Evolutionary conservation across 2,329 filamentous ascomycete genomes (phyloP).

Genomic region (Trichoderma koningiopsis): DNA sequence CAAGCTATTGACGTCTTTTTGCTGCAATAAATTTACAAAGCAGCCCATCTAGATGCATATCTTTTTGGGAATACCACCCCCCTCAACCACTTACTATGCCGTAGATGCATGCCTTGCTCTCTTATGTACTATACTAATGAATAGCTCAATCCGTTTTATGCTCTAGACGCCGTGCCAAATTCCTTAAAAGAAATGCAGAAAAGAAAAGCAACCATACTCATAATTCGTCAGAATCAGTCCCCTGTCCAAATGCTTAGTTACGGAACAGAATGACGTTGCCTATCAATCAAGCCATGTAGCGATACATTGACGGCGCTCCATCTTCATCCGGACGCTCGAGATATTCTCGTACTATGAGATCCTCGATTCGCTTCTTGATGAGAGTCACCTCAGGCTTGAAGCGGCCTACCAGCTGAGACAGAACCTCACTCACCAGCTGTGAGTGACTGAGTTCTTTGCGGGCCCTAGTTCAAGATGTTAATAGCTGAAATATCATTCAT

Average conservation of each 20-base stretch:
- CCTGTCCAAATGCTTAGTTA: not conserved
- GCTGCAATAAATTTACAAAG: not conserved
- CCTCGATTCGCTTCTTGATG: conserved; percentile 81
- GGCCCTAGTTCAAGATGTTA: conserved; percentile 55
- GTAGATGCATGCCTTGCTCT: not conserved
- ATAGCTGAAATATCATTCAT: conserved; percentile 18
- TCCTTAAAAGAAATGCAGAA: not conserved
- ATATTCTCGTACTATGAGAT: conserved; percentile 75
- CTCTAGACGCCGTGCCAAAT: conserved; percentile 24
- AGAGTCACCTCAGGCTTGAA: conserved; percentile 77
- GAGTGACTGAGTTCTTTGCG: conserved; percentile 72
- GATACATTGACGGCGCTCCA: conserved; percentile 64
- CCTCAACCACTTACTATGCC: not conserved
- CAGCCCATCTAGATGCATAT: conserved; percentile 4
- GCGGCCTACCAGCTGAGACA: conserved; percentile 66
- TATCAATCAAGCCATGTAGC: conserved; percentile 65
- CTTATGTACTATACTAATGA: not conserved
- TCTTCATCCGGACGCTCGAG: conserved; percentile 71
- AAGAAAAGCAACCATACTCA: conserved; percentile 11
- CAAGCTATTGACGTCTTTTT: not conserved
- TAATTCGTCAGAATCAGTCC: conserved; percentile 16
- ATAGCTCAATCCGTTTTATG: conserved; percentile 2
- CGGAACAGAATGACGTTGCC: not conserved
- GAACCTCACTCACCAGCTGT: conserved; percentile 70
- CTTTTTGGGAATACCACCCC: not conserved